Evolutionary conservation across 139 green algal species (phyloP), one percentile per base, ranked within the genome.

Genomic region (Deuterostichococcus epilithicus): DNA sequence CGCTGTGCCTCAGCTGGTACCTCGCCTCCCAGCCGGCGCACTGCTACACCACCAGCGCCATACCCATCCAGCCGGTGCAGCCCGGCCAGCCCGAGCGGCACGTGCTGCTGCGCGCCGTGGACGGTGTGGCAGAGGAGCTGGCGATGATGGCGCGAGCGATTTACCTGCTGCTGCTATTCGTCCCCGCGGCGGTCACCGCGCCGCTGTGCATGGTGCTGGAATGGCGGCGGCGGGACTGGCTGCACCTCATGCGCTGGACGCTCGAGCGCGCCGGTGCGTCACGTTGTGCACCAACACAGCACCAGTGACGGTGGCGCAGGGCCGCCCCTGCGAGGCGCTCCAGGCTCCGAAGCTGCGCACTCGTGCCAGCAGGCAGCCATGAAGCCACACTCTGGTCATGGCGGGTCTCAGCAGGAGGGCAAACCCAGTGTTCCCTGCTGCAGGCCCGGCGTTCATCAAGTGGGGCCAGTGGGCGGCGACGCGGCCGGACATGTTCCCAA

Each of bases 391-490:
- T 52, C 42, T 52, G 42, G 42, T n/a, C n/a, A n/a, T n/a, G n/a
- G n/a, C n/a, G n/a, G n/a, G n/a, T n/a, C n/a, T n/a, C n/a, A n/a
- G n/a, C n/a, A n/a, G n/a, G n/a, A 8, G 8, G 8, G 8, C 42
- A 52, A 13, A 52, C 42, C 8, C 42, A 23, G 42, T 52, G 8
- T 23, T 32, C 18, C 13, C 5, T 26, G 18, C 59, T 68, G 79
- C 72, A 25, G 86, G 84, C 25, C 84, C 91, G 5, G 92, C 92
- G 3, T 97, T 95, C 78, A 97, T 98, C 80, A 98, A 98, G 86
- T 98, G 94, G 95, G 96, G 92, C 0, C 96, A 99, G 83, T 99
- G 96, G 96, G 89, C 92, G 10, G 88, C 93, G 28, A 95, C 93
- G 0, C 85, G 96, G 39, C 81, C 82, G 28, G 96, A 99, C 90